Conservation (phyloP, 2,329 filamentous ascomycete genomes). For the Apiospora aurea region DNA sequence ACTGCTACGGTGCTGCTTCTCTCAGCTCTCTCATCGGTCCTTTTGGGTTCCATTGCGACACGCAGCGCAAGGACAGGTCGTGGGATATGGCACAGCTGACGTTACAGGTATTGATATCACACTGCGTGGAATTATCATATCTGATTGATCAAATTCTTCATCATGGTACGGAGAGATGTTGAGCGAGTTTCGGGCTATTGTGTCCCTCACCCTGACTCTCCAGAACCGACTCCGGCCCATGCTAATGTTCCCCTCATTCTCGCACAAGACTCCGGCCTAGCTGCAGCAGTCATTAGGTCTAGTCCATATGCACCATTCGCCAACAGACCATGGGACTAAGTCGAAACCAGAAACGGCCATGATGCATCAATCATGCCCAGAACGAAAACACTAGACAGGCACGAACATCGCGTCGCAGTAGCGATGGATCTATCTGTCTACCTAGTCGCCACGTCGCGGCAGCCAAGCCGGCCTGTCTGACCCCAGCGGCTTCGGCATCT, state of each 20-base stretch:
- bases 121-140: neutral
- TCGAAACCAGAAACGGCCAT: neutral
- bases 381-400: neutral
- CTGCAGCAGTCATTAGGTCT: neutral
- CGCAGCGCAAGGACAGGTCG: neutral
- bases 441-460: neutral
- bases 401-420: neutral
- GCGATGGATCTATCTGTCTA: neutral
- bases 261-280: neutral
- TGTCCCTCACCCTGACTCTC: neutral
- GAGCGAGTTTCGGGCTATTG: neutral
- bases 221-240: neutral
- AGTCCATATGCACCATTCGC: neutral
- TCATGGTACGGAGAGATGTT: neutral
- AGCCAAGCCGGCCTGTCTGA: conserved; percentile 52
- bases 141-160: neutral
- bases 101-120: neutral
- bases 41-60: neutral
- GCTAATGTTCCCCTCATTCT: neutral
- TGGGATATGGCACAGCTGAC: neutral
- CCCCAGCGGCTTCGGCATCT: conserved; percentile 58
- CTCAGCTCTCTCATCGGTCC: neutral
- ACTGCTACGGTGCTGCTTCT: neutral
- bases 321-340: neutral
- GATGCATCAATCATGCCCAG: neutral